A percentile compares a stretch with the other conserved stretches of the same genome.
phyloP scores from a whole-genome alignment of 257 asterid genomes.

The Leptodermis oblonga region DNA sequence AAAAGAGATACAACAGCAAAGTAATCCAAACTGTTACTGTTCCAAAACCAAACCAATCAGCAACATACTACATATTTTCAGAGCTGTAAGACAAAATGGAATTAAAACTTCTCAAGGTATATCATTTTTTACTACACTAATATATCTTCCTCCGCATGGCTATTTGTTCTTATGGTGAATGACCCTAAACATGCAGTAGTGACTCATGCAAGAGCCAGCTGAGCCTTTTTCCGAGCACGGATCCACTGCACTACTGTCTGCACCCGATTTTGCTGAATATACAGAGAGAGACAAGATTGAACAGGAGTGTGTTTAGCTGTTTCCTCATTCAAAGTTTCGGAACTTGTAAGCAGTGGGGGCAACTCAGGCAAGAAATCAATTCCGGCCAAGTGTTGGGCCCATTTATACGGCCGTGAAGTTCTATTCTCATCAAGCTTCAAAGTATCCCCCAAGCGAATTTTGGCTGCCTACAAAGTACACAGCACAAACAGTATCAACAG shows the following conservation, averaged over 20 bases:
- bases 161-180: constrained; percentile 24
- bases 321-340: constrained; percentile 48
- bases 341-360: constrained; percentile 57
- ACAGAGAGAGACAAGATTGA: constrained; percentile 61
- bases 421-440: constrained; percentile 61
- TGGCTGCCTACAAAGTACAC: constrained; percentile 67
- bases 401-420: constrained; percentile 84
- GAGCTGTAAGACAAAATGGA: not conserved
- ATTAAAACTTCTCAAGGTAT: constrained; percentile 4
- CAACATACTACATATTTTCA: not conserved
- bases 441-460: constrained; percentile 59
- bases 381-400: constrained; percentile 99
- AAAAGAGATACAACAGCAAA: constrained; percentile 3
- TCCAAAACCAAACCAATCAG: not conserved
- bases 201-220: constrained; percentile 94
- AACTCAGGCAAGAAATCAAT: constrained; percentile 93
- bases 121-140: constrained; percentile 2
- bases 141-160: constrained; percentile 6
- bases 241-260: constrained; percentile 88
- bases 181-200: constrained; percentile 46
- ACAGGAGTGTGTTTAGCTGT: constrained; percentile 46
- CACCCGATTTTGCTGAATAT: constrained; percentile 89
- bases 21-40: not conserved
- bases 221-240: constrained; percentile 83
- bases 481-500: constrained; percentile 15